Conservation (phyloP, 1,139 yeast genomes). For the Suhomyces bolitotheri region DNA sequence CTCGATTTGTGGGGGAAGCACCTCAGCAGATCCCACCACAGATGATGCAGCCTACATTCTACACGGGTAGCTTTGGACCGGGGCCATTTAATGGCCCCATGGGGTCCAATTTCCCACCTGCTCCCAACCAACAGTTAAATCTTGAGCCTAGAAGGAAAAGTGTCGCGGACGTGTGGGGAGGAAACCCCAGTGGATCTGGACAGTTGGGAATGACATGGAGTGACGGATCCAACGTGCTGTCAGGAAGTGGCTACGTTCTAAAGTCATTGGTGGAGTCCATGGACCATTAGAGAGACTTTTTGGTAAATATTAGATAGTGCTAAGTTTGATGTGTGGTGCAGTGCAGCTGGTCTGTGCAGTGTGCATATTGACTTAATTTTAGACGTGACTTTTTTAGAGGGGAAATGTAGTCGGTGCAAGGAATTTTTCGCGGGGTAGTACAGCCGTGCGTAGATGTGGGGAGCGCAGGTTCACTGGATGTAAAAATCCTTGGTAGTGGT, state of each 20-base stretch:
- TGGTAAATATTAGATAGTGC: too few relatives aligned
- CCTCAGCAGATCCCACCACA: slow-evolving; percentile 3
- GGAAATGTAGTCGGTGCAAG: too few relatives aligned
- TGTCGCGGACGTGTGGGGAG: slow-evolving; percentile 7
- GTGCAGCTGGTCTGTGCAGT: slow-evolving; percentile 10
- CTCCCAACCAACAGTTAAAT: slow-evolving; percentile 2
- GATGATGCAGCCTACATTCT: background rate
- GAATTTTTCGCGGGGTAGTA: too few relatives aligned
- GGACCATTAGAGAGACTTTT: slow-evolving; percentile 28
- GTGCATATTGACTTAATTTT: slow-evolving; percentile 2
- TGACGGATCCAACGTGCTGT: background rate
- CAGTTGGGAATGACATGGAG: slow-evolving; percentile 3
- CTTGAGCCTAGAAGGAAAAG: slow-evolving; percentile 9
- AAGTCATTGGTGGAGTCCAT: slow-evolving; percentile 48
- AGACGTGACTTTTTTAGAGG: slow-evolving; percentile 4
- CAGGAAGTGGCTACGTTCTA: slow-evolving; percentile 30
- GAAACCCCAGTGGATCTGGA: background rate
- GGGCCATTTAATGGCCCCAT: background rate
- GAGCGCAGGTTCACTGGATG: too few relatives aligned
- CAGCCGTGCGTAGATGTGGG: too few relatives aligned
- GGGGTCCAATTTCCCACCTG: slow-evolving; percentile 1
- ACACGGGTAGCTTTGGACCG: background rate
- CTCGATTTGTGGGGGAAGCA: slow-evolving; percentile 8
- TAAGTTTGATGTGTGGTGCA: too few relatives aligned
- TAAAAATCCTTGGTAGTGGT: too few relatives aligned